These are phyloP conservation scores for Sideroxylon spinosum DNA, from an alignment of 179 eudicot genomes.

Conservation along the genomic window DNA sequence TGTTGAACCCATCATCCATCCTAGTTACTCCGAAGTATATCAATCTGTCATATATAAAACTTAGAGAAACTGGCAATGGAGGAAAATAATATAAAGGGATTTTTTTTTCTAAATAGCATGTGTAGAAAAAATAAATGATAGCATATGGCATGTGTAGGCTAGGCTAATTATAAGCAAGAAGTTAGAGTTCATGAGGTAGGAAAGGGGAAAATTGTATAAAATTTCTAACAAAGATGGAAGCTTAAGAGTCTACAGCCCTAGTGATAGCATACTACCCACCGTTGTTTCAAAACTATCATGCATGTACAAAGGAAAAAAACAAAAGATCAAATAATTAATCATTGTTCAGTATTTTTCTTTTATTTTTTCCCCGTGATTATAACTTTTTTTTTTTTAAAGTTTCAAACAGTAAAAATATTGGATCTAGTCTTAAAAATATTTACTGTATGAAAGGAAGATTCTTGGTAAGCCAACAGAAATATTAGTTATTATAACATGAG, in stretches of 20 bases:
- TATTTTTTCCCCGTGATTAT: not conserved
- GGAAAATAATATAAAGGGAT: not conserved
- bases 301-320: too few species aligned
- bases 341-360: not conserved
- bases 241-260: too few species aligned
- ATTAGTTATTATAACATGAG: not conserved
- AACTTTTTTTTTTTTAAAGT: not conserved
- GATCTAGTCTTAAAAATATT: not conserved
- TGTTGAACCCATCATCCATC: constrained; percentile 84
- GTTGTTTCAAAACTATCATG: too few species aligned
- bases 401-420: not conserved
- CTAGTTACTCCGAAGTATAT: constrained; percentile 81
- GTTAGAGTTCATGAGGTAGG: not conserved
- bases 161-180: not conserved
- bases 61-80: not conserved
- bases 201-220: too few species aligned
- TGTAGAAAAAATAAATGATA: not conserved
- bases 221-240: too few species aligned
- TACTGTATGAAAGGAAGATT: not conserved
- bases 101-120: not conserved
- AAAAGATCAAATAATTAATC: not conserved
- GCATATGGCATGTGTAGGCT: not conserved
- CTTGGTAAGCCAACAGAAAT: not conserved
- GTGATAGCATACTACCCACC: too few species aligned
- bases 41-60: constrained; percentile 47